Base-by-base conservation (phyloP, 1,284 basidiomycete genomes). In the Ganoderma boninense region DNA sequence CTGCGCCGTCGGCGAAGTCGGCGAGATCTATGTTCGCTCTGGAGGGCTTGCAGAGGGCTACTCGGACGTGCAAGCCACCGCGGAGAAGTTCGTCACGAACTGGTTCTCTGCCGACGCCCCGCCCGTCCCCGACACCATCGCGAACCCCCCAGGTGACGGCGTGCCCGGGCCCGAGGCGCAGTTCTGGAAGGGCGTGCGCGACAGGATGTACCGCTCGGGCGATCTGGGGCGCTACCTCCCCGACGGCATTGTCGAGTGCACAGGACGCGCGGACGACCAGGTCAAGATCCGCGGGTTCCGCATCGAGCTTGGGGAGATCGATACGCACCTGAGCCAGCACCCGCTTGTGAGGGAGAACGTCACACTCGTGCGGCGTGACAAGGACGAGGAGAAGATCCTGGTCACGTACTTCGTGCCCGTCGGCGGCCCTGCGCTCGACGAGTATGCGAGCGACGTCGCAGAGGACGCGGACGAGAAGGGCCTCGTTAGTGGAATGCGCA, bases 261-360 rank as follows among this genome's bases (percentile, higher is more conserved):
- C 96, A 0, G 98, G 98, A 13, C 92, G 98, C 63, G 97, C 97
- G 5, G 98, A 99, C 80, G 98, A 99, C 80, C 98, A 99, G 81
- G 96, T 99, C 84, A 99, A 99, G 86, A 99, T 99, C 81, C 95
- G 98, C 72, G 98, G 98, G 8, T 99, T 99, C 92, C 89, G 98
- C 44, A 99, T 99, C 80, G 98, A 99, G 83, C 89, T 99, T 7
- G 97, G 97, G 23, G 98, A 99, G 83, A 99, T 99, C 75, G 98
- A 99, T 81, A 98, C 96, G 0, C 93, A 98, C 83, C 90, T 99
- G 52, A 96, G 94, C 76, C 92, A 97, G 77, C 97, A 99, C 81
- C 94, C 96, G 7, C 89, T 96, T 26, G 92, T 99, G 2, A 87
- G 97, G 14, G 98, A 99, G 84, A 99, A 99, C 79, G 97, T 99